Conservation (phyloP, 176 grass and related monocot genomes). For the Oryza meridionalis region DNA sequence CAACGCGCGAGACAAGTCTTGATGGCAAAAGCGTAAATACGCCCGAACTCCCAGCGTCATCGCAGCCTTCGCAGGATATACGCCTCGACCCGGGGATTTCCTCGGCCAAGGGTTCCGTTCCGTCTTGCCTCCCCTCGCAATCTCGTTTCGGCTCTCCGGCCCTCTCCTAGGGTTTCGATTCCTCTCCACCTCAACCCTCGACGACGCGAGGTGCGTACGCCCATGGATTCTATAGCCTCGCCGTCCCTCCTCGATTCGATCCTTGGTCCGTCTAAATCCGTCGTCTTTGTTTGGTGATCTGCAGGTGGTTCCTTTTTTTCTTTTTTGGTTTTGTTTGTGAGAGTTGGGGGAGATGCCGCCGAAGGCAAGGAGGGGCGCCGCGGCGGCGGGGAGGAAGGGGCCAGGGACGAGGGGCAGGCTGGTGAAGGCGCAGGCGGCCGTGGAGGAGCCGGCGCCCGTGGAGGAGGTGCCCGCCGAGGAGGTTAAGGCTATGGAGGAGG, state of each 20-base stretch:
- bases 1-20: neutral
- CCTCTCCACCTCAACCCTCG: slow-evolving; percentile 22
- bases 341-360: slow-evolving; percentile 66
- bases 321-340: slow-evolving; percentile 14
- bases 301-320: neutral
- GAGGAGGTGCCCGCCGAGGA: slow-evolving; percentile 44
- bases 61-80: neutral
- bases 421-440: slow-evolving; percentile 32
- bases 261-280: neutral
- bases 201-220: slow-evolving; percentile 39
- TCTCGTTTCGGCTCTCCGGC: slow-evolving; percentile 29
- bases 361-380: slow-evolving; percentile 54
- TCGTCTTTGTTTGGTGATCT: slow-evolving; percentile 5
- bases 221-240: neutral
- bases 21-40: slow-evolving; percentile 44
- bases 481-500: slow-evolving; percentile 46
- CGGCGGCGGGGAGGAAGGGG: slow-evolving; percentile 41
- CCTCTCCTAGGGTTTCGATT: slow-evolving; percentile 50
- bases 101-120: slow-evolving; percentile 19
- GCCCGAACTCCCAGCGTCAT: neutral
- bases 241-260: neutral
- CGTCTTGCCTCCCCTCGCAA: slow-evolving; percentile 17
- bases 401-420: slow-evolving; percentile 17
- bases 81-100: slow-evolving; percentile 13
- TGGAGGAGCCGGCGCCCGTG: slow-evolving; percentile 20